Percentiles rank a stretch among this genome's conserved stretches.
These are phyloP conservation scores for Henckelia pumila DNA, from an alignment of 257 asterid species.

Conservation along the genomic window DNA sequence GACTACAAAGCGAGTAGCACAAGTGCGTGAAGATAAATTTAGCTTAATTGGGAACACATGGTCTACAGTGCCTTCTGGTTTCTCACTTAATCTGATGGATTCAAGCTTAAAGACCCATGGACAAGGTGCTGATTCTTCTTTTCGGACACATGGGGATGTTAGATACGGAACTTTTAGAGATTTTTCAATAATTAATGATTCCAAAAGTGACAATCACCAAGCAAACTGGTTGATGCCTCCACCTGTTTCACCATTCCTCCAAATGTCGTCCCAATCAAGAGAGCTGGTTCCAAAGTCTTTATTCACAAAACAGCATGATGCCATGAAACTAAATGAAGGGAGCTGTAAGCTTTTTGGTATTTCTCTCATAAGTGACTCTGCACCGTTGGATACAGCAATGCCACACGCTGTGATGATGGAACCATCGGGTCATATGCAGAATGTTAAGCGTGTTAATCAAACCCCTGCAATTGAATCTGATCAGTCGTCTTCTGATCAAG, in stretches of 20 bases:
- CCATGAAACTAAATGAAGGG: constrained; percentile 55
- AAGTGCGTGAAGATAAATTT: constrained; percentile 56
- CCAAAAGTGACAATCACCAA: constrained; percentile 51
- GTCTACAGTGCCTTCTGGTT: constrained; percentile 52
- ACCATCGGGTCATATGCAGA: constrained; percentile 31
- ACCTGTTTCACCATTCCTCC: constrained; percentile 57
- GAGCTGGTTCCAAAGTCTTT: constrained; percentile 47
- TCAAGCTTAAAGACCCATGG: constrained; percentile 42
- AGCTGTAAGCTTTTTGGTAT: constrained; percentile 84
- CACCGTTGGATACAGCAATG: constrained; percentile 37
- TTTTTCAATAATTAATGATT: constrained; percentile 45
- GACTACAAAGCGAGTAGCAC: constrained; percentile 41
- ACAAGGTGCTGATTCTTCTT: constrained; percentile 39
- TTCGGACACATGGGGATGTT: constrained; percentile 49
- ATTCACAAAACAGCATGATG: constrained; percentile 40
- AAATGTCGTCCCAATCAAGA: constrained; percentile 49
- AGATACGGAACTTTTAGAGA: constrained; percentile 50
- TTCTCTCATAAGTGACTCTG: constrained; percentile 51
- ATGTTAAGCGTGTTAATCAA: constrained; percentile 38
- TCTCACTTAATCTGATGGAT: constrained; percentile 74
- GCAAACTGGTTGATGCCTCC: constrained; percentile 79
- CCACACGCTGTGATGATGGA: constrained; percentile 33
- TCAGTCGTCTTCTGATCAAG: constrained; percentile 44
- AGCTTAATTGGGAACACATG: constrained; percentile 51
- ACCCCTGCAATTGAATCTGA: constrained; percentile 46